These are phyloP conservation scores for Cytospora schulzeri DNA, from an alignment of 2,329 filamentous ascomycete species.

Conservation along the genomic window DNA sequence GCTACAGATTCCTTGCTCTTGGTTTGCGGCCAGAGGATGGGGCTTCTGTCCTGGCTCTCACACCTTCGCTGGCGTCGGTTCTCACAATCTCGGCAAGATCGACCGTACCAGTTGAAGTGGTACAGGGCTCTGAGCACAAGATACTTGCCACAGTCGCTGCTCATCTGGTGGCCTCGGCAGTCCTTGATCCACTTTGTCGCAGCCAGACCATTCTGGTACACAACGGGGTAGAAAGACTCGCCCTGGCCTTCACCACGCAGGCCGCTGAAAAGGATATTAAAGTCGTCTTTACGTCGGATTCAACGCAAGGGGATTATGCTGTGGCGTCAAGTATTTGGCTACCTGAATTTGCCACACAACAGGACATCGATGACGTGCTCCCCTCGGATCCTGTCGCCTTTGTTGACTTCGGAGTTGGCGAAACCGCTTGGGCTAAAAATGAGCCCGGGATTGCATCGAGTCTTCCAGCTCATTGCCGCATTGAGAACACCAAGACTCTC, in stretches of 20 bases:
- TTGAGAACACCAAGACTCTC: too few relatives aligned
- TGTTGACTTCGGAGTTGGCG: too few relatives aligned
- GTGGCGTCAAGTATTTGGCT: too few relatives aligned
- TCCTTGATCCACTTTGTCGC: constrained; percentile 2
- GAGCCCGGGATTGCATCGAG: too few relatives aligned
- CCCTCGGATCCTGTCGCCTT: too few relatives aligned
- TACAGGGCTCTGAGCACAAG: neutral
- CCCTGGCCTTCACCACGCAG: neutral
- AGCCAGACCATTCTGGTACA: constrained; percentile 23
- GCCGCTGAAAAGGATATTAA: neutral
- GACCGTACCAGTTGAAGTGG: too few relatives aligned
- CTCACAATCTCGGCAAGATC: too few relatives aligned
- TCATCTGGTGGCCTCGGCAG: constrained; percentile 5
- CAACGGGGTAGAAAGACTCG: constrained; percentile 1
- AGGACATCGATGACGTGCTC: too few relatives aligned
- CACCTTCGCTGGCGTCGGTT: neutral
- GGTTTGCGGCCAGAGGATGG: neutral
- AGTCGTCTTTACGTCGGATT: neutral
- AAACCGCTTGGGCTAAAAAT: too few relatives aligned
- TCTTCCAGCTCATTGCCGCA: too few relatives aligned
- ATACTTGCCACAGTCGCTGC: neutral
- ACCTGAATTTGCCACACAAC: too few relatives aligned
- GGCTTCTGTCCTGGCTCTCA: neutral
- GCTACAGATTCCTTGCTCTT: neutral
- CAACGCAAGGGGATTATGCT: too few relatives aligned